A percentile compares a stretch with the other conserved stretches of the same genome.
phyloP scores from a whole-genome alignment of 805 yeast genomes.

The Schwanniomyces pseudopolymorphus region DNA sequence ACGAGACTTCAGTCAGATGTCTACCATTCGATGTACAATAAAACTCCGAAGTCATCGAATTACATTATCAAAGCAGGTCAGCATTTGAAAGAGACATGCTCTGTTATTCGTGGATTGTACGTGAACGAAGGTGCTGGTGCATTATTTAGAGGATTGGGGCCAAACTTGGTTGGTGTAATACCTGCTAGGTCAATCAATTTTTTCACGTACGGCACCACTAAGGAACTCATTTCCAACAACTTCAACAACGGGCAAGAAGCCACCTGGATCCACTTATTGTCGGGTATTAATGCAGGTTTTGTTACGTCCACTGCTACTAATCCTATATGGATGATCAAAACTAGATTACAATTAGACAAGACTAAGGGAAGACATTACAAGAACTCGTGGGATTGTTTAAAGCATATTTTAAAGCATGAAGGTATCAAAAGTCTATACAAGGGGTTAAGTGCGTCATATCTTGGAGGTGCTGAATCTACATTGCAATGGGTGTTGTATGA shows the following conservation, averaged over 20 bases:
- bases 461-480: conserved; percentile 91
- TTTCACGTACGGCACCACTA: conserved; percentile 94
- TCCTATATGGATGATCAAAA: conserved; percentile 96
- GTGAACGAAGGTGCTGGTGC: conserved; percentile 79
- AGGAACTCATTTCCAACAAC: conserved; percentile 64
- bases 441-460: conserved; percentile 91
- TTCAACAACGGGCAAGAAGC: conserved; percentile 76
- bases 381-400: conserved; percentile 83
- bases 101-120: conserved; percentile 68
- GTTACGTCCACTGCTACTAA: conserved; percentile 95
- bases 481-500: conserved; percentile 96
- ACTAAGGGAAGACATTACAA: conserved; percentile 64
- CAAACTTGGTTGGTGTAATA: conserved; percentile 94
- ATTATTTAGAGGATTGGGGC: conserved; percentile 92
- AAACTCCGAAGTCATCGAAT: conserved; percentile 39
- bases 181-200: conserved; percentile 97
- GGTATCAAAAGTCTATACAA: conserved; percentile 80
- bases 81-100: conserved; percentile 82
- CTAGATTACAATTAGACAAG: conserved; percentile 89
- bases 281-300: conserved; percentile 91
- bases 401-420: conserved; percentile 67
- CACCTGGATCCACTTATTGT: conserved; percentile 78
- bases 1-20: conserved; percentile 92
- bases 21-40: conserved; percentile 57
- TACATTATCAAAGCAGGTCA: conserved; percentile 49